A percentile compares a stretch with the other conserved stretches of the same genome.
Evolutionary conservation across 2,329 filamentous ascomycete genomes (phyloP).

Genomic region (Sporothrix mexicana): DNA sequence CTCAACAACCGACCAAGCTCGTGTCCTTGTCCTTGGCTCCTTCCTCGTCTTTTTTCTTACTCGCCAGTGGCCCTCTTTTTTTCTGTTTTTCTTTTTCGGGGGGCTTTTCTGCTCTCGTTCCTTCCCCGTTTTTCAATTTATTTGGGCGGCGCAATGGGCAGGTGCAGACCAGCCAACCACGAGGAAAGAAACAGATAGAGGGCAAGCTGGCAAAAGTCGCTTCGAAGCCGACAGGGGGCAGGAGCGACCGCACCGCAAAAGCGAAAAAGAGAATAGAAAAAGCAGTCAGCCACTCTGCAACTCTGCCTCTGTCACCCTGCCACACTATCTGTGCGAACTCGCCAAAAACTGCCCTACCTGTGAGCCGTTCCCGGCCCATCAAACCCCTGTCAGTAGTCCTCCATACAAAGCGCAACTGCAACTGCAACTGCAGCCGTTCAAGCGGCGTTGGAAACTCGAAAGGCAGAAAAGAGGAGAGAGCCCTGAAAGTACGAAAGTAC

Average conservation of each 20-base stretch:
- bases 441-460: neutral
- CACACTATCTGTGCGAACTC: neutral
- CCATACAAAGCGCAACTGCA: neutral
- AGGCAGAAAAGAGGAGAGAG: neutral
- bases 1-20: neutral
- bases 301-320: neutral
- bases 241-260: constrained; percentile 6
- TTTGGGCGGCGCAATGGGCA: neutral
- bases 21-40: constrained; percentile 17
- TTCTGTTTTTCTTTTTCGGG: too few relatives aligned
- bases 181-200: neutral
- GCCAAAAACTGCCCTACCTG: constrained; percentile 13
- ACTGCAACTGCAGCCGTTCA: constrained; percentile 20
- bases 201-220: neutral
- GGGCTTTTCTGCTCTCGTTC: neutral
- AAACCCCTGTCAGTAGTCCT: neutral
- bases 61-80: neutral
- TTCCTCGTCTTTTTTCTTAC: neutral
- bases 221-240: neutral
- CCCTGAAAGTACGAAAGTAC: neutral
- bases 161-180: neutral
- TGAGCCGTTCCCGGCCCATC: neutral
- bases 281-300: neutral
- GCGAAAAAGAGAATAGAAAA: neutral
- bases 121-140: neutral